A percentile compares a stretch with the other conserved stretches of the same genome.
These are phyloP conservation scores for Quercus robur DNA, from an alignment of 306 rosid species.

Conservation along the genomic window DNA sequence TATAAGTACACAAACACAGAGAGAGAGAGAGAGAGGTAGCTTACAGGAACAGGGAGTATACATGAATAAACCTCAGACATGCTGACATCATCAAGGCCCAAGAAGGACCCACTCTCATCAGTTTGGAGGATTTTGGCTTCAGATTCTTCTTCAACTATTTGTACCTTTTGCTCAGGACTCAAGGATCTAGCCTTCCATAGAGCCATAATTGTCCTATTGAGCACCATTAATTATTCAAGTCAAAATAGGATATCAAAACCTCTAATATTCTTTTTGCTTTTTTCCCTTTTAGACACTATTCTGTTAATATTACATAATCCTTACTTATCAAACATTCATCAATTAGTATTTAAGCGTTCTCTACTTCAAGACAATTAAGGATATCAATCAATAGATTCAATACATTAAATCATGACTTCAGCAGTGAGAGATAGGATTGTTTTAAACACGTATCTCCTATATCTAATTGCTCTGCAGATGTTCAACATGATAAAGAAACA, in stretches of 20 bases:
- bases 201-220: conserved; percentile 86
- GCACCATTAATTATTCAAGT: conserved; percentile 20
- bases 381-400: neutral
- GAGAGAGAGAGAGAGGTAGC: conserved; percentile 26
- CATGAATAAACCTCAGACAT: conserved; percentile 74
- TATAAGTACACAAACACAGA: neutral
- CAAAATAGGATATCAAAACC: neutral
- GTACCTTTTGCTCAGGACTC: conserved; percentile 92
- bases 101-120: conserved; percentile 75
- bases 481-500: neutral
- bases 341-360: neutral
- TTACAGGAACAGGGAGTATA: conserved; percentile 62
- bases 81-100: conserved; percentile 70
- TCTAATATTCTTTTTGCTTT: neutral
- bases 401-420: neutral
- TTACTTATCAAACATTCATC: neutral
- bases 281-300: neutral
- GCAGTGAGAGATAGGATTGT: neutral
- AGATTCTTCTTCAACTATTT: conserved; percentile 76
- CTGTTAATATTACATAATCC: conserved; percentile 7
- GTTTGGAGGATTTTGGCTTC: conserved; percentile 50
- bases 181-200: conserved; percentile 91
- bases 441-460: neutral
- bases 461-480: neutral
- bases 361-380: neutral